phyloP scores from a whole-genome alignment of 371 early-diverging fungal species.

The Batrachochytrium dendrobatidis region DNA sequence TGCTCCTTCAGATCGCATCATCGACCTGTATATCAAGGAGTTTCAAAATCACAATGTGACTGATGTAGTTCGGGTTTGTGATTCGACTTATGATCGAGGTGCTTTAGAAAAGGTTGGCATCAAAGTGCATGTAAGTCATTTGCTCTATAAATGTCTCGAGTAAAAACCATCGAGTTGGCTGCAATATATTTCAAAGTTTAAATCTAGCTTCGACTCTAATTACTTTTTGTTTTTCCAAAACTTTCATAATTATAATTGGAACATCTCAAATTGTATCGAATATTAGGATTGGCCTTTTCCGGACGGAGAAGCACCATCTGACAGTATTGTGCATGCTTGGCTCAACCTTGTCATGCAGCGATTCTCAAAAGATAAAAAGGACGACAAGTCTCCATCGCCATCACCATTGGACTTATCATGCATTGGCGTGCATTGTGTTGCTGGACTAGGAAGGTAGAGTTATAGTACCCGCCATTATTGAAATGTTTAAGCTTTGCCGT shows the following conservation, averaged over 20 bases:
- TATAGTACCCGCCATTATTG: too few species aligned
- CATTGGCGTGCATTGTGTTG: slow-evolving; percentile 60
- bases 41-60: slow-evolving; percentile 63
- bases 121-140: slow-evolving; percentile 51
- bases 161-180: too few species aligned
- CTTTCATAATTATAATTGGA: too few species aligned
- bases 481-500: too few species aligned
- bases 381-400: background rate
- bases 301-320: slow-evolving; percentile 75
- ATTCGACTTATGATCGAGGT: slow-evolving; percentile 71
- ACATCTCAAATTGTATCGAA: too few species aligned
- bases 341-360: slow-evolving; percentile 56
- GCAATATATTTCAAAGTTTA: too few species aligned
- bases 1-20: slow-evolving; percentile 76
- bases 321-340: slow-evolving; percentile 60
- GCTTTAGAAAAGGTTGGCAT: slow-evolving; percentile 59
- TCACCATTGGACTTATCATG: background rate
- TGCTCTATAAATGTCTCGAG: too few species aligned
- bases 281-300: slow-evolving; percentile 58
- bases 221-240: too few species aligned
- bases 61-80: slow-evolving; percentile 83
- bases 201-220: too few species aligned
- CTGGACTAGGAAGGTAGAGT: slow-evolving; percentile 53
- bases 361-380: background rate
- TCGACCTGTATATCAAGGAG: slow-evolving; percentile 64